Evolutionary conservation across 257 asterid genomes (phyloP), one percentile per base, ranked within the genome.

Genomic region (Fraxinus excelsior): DNA sequence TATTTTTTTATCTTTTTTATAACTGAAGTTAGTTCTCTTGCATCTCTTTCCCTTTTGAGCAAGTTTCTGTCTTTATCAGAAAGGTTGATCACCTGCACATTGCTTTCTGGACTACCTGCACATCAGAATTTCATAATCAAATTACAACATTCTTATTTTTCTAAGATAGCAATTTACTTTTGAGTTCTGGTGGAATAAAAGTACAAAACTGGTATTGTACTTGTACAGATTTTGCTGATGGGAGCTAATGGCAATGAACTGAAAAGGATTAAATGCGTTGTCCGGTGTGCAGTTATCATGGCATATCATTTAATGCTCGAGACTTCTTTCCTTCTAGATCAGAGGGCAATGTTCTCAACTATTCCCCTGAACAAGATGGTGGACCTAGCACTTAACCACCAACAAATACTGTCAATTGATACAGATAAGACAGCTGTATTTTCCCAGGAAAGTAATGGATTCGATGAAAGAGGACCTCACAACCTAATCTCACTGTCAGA

Each of bases 241-340:
- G 99, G 99, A 79, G 88, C 96, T 28, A 85, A 81, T 86, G 89
- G 91, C 13, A 92, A 91, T 74, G 96, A 92, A 76, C 75, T 95
- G 84, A 93, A 95, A 82, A 89, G 86, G 86, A 85, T 95, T 75
- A 95, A 95, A 87, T 89, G 92, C 72, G 99, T 90, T 56, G 92
- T 93, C 40, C 87, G 92, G 14, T 89, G 96, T 89, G 94, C 99
- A 49, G 98, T 95, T 80, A 91, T 90, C 82, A 91, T 93, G 98
- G 99, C 99, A 34, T 91, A 95, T 84, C 97, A 93, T 89, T 86
- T 92, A 89, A 92, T 95, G 90, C 94, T 95, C 12, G 98, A 95
- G 88, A 93, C 97, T 64, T 93, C 86, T 46, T 95, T 92, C 82
- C 92, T 93, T 83, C 80, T 91, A 12, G 97, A 95, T 82, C 98